A percentile compares a stretch with the other conserved stretches of the same genome.
Evolutionary conservation across 345 rosid species (phyloP).

Genomic region (Gynandropsis gynandra): DNA sequence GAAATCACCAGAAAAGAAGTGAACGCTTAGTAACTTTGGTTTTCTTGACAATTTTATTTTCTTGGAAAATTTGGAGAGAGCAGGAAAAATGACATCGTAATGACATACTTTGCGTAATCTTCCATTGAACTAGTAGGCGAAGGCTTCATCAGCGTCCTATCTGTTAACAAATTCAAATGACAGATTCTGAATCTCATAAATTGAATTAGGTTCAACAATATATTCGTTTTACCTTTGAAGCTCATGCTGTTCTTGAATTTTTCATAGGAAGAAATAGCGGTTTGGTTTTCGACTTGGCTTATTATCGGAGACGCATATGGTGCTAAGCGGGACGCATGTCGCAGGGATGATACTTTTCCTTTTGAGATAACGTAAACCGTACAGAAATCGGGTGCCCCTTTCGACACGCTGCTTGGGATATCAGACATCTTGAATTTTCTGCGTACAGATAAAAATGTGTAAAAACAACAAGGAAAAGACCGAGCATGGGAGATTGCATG

Average conservation of each 20-base stretch:
- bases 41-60: neutral
- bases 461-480: conserved; percentile 5
- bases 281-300: conserved; percentile 38
- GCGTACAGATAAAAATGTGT: conserved; percentile 4
- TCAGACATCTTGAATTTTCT: conserved; percentile 67
- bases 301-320: conserved; percentile 60
- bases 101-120: conserved; percentile 46
- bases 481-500: neutral
- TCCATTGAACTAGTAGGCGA: conserved; percentile 43
- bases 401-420: conserved; percentile 48
- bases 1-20: conserved; percentile 1
- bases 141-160: conserved; percentile 34
- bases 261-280: conserved; percentile 25
- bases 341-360: conserved; percentile 58
- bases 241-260: conserved; percentile 30
- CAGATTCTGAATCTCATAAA: neutral
- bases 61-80: neutral
- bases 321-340: conserved; percentile 49
- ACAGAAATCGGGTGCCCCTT: conserved; percentile 80
- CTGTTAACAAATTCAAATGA: conserved; percentile 30
- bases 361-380: conserved; percentile 66
- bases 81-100: neutral
- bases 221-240: conserved; percentile 42
- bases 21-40: too few species aligned
- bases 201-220: neutral